phyloP scores from a whole-genome alignment of 176 grass and related monocot species.

The Tuctoria greenei region DNA sequence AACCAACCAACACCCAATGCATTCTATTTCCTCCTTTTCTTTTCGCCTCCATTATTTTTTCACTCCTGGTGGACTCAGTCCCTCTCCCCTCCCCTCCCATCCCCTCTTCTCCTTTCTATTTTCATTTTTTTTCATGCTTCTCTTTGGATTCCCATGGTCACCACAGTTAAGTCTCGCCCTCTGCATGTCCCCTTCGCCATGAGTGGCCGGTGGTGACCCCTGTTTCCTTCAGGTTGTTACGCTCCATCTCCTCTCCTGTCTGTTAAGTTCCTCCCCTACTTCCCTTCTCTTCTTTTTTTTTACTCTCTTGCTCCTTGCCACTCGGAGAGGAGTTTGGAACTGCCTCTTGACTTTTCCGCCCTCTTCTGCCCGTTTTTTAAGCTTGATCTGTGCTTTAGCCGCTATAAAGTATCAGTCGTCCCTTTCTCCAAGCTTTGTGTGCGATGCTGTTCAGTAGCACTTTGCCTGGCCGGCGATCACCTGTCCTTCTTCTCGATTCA shows the following conservation, averaged over 20 bases:
- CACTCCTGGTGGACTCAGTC: conserved; percentile 18
- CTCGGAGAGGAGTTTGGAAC: conserved; percentile 22
- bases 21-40: background rate
- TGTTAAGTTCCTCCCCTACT: conserved; percentile 26
- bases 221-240: background rate
- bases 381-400: conserved; percentile 30
- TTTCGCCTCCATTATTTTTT: background rate
- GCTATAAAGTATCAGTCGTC: background rate
- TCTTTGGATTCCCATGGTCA: conserved; percentile 64
- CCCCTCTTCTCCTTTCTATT: conserved; percentile 23
- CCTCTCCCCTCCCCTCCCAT: background rate
- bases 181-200: conserved; percentile 44
- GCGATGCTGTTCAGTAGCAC: conserved; percentile 17
- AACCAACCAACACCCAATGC: conserved; percentile 37
- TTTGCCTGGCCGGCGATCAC: conserved; percentile 36
- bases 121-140: background rate
- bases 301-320: conserved; percentile 12
- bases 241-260: conserved; percentile 14
- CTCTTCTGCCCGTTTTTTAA: background rate
- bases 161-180: conserved; percentile 44
- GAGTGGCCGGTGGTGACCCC: conserved; percentile 29
- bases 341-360: background rate
- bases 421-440: background rate
- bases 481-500: conserved; percentile 22
- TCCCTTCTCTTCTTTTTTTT: background rate